These are phyloP conservation scores for Trichoderma citrinoviride DNA, from an alignment of 2,329 filamentous ascomycete genomes.

Conservation along the genomic window DNA sequence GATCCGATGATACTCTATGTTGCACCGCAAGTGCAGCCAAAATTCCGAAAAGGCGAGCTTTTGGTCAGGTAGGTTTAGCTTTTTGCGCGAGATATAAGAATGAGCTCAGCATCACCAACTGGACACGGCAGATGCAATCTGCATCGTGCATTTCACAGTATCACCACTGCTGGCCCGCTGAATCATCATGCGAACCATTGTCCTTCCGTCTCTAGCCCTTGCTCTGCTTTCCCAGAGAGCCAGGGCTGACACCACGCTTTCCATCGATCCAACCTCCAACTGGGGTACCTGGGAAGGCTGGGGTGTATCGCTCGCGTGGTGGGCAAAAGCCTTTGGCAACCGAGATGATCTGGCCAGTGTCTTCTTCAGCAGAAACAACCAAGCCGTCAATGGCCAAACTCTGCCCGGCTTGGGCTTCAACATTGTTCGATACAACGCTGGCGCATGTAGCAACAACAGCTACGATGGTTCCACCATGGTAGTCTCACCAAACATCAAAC, in stretches of 20 bases:
- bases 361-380: background rate
- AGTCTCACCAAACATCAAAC: slow-evolving; percentile 2
- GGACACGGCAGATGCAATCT: background rate
- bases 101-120: background rate
- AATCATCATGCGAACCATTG: background rate
- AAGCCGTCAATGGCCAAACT: slow-evolving; percentile 7
- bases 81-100: background rate
- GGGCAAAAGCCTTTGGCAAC: slow-evolving; percentile 12
- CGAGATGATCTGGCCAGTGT: slow-evolving; percentile 3
- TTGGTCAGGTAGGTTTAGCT: background rate
- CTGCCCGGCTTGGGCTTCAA: slow-evolving; percentile 10
- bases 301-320: slow-evolving; percentile 15
- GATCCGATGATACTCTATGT: background rate
- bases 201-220: background rate
- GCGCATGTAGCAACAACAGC: background rate
- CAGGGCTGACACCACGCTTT: background rate
- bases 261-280: slow-evolving; percentile 1
- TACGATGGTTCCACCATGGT: slow-evolving; percentile 11
- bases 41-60: background rate
- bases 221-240: background rate
- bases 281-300: slow-evolving; percentile 16
- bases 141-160: background rate
- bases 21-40: background rate
- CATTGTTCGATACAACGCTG: slow-evolving; percentile 8
- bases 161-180: too few species aligned